A percentile compares a stretch with the other conserved stretches of the same genome.
Evolutionary conservation across 331 rosid species (phyloP).

Genomic region (Malus hybrid): DNA sequence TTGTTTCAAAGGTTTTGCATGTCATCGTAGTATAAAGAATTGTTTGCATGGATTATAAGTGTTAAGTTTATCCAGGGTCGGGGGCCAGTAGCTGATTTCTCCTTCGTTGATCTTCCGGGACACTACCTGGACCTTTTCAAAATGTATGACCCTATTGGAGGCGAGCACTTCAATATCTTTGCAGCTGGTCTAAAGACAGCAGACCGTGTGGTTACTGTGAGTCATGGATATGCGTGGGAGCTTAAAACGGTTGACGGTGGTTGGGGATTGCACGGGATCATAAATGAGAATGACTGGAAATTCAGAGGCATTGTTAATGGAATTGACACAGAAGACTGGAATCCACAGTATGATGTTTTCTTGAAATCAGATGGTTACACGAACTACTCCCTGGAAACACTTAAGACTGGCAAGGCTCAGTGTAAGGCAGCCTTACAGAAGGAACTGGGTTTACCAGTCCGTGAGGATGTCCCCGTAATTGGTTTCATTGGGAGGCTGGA

Average conservation of each 20-base stretch:
- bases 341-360: conserved; percentile 55
- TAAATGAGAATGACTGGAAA: conserved; percentile 85
- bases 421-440: conserved; percentile 87
- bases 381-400: conserved; percentile 69
- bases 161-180: conserved; percentile 92
- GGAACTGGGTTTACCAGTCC: conserved; percentile 82
- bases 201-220: conserved; percentile 81
- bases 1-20: neutral
- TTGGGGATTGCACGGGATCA: conserved; percentile 87
- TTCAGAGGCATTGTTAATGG: conserved; percentile 89
- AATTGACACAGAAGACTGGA: conserved; percentile 80
- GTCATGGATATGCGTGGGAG: conserved; percentile 97
- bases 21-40: neutral
- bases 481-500: conserved; percentile 86
- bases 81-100: conserved; percentile 72
- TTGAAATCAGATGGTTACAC: conserved; percentile 79
- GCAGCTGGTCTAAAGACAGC: conserved; percentile 90
- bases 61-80: conserved; percentile 60
- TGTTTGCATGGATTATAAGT: neutral
- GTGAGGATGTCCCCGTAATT: conserved; percentile 59
- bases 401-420: conserved; percentile 59
- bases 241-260: conserved; percentile 82
- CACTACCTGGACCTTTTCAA: conserved; percentile 64
- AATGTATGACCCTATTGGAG: conserved; percentile 77
- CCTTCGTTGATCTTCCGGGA: conserved; percentile 50